Evolutionary conservation across 139 green algal species (phyloP).

Genomic region (Desmodesmus armatus): DNA sequence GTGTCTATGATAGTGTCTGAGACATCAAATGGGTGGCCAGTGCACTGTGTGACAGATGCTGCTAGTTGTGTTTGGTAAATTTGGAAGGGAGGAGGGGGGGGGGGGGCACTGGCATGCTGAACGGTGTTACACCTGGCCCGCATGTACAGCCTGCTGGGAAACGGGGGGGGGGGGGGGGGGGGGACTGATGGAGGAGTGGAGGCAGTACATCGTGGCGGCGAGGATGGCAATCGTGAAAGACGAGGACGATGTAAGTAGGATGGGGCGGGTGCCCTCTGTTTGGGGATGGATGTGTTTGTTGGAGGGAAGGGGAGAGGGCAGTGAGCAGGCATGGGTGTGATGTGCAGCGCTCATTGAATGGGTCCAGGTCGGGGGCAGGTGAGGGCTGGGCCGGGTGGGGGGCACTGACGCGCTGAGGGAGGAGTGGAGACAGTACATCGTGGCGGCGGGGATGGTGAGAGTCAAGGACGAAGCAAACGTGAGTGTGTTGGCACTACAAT

Average conservation of each 20-base stretch:
- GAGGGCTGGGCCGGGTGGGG: conserved; percentile 63
- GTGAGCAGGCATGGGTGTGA: too few relatives aligned
- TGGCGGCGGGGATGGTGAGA: conserved; percentile 68
- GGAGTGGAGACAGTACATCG: conserved; percentile 80
- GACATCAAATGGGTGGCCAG: neutral
- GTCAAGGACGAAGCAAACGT: conserved; percentile 94
- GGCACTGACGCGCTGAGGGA: conserved; percentile 74
- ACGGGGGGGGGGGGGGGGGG: too few relatives aligned
- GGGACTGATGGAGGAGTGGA: conserved; percentile 74
- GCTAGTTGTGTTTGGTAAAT: conserved; percentile 18
- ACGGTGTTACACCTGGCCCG: conserved; percentile 19
- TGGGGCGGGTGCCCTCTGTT: too few relatives aligned
- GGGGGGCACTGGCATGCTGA: too few relatives aligned
- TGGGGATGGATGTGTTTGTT: too few relatives aligned
- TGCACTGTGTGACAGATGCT: neutral
- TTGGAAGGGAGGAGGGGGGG: too few relatives aligned
- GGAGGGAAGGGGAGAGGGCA: too few relatives aligned
- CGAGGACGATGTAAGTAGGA: conserved; percentile 88
- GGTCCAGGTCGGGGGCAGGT: too few relatives aligned
- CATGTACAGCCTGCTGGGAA: conserved; percentile 31
- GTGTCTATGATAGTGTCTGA: neutral
- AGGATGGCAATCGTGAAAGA: conserved; percentile 87
- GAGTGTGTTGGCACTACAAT: too few relatives aligned
- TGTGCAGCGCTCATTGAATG: too few relatives aligned
- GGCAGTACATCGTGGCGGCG: conserved; percentile 76